Evolutionary conservation across 2,329 filamentous ascomycete species (phyloP).

Genomic region (Capronia americana): DNA sequence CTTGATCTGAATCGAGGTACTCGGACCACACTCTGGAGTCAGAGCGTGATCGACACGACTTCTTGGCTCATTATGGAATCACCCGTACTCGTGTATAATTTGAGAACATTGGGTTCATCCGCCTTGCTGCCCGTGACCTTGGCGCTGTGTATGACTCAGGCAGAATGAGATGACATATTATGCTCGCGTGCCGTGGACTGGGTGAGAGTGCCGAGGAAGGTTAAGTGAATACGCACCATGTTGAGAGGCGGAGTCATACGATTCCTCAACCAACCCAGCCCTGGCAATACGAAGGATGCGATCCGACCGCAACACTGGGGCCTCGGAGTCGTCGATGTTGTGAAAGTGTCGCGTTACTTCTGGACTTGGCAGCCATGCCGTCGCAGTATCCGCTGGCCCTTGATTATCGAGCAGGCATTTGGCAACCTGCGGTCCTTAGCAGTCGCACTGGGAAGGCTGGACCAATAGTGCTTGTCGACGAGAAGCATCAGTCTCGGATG

Average conservation of each 20-base stretch:
- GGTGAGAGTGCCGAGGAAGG: neutral
- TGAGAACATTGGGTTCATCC: slow-evolving; percentile 3
- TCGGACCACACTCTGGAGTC: neutral
- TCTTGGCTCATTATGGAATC: neutral
- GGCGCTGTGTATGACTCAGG: neutral
- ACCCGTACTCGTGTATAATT: slow-evolving; percentile 7
- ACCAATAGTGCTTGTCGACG: neutral
- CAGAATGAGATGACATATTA: slow-evolving; percentile 1
- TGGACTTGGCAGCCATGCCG: neutral
- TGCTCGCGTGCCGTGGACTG: slow-evolving; percentile 3
- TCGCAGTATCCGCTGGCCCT: neutral
- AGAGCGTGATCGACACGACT: neutral
- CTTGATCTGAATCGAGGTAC: neutral
- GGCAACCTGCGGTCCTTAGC: neutral
- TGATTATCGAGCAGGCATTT: neutral
- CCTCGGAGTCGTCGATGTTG: neutral
- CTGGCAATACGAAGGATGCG: neutral
- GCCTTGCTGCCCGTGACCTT: neutral
- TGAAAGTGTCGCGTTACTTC: neutral
- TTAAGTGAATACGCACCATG: neutral
- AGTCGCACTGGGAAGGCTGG: neutral
- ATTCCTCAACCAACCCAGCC: neutral
- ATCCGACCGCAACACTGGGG: neutral
- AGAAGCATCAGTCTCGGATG: neutral
- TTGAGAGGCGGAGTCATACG: neutral